phyloP scores from a whole-genome alignment of 306 rosid genomes.

The Purshia tridentata region DNA sequence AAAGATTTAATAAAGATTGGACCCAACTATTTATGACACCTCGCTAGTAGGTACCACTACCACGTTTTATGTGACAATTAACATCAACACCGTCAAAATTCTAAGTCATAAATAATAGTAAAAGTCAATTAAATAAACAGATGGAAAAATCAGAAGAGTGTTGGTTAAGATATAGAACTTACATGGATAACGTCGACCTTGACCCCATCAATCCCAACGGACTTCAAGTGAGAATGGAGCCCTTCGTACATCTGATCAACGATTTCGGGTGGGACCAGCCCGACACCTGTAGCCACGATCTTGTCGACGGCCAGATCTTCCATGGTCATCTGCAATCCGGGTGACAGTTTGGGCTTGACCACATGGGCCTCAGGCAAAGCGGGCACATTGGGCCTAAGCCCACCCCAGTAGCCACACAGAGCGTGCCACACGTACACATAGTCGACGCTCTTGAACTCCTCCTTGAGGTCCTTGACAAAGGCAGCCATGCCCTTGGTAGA shows the following conservation, averaged over 20 bases:
- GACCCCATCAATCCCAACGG: conserved; percentile 82
- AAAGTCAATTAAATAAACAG: background rate
- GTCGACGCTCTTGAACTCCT: conserved; percentile 59
- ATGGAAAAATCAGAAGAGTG: background rate
- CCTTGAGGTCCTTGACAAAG: conserved; percentile 65
- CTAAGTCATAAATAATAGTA: background rate
- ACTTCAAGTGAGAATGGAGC: conserved; percentile 65
- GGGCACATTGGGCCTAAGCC: conserved; percentile 62
- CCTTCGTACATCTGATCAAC: conserved; percentile 76
- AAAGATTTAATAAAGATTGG: too few relatives aligned
- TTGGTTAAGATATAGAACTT: conserved; percentile 27
- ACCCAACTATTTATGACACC: background rate
- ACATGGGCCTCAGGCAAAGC: conserved; percentile 56
- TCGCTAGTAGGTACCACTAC: too few relatives aligned
- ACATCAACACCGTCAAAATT: background rate
- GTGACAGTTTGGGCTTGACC: conserved; percentile 46
- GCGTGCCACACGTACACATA: conserved; percentile 97
- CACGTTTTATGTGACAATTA: background rate
- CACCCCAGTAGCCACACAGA: conserved; percentile 94
- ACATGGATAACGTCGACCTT: conserved; percentile 94
- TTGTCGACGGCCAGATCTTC: conserved; percentile 91
- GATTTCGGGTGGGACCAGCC: conserved; percentile 67
- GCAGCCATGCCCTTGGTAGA: conserved; percentile 55
- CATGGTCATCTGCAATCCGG: conserved; percentile 71
- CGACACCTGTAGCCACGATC: conserved; percentile 64